Evolutionary conservation across 495 filamentous ascomycete genomes (phyloP).

Genomic region (Tuber indicum): DNA sequence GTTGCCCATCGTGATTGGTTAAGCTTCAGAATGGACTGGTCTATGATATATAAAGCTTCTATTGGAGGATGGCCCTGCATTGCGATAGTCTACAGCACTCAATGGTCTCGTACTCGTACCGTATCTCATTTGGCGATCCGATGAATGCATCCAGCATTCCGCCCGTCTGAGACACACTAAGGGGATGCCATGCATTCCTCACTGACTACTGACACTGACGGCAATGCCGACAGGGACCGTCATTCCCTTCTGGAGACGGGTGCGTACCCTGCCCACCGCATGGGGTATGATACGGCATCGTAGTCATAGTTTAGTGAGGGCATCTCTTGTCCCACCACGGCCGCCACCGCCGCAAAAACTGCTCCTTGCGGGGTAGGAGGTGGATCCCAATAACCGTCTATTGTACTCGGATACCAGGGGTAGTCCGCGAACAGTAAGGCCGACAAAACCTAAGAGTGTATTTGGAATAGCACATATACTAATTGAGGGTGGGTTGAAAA

Average conservation of each 20-base stretch:
- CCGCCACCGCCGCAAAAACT: background rate
- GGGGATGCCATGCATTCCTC: background rate
- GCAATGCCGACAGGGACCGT: background rate
- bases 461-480: too few relatives aligned
- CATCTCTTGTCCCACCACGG: background rate
- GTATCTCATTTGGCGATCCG: background rate
- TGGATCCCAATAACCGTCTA: background rate
- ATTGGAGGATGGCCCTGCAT: background rate
- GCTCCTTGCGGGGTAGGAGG: background rate
- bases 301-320: background rate
- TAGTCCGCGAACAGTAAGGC: too few relatives aligned
- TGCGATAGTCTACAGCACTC: background rate
- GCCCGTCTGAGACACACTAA: background rate
- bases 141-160: background rate
- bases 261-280: background rate
- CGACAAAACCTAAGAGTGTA: too few relatives aligned
- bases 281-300: background rate
- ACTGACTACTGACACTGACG: background rate
- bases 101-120: background rate
- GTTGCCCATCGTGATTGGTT: background rate
- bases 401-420: too few relatives aligned
- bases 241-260: background rate
- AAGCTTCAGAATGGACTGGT: background rate
- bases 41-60: background rate
- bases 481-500: too few relatives aligned